A percentile compares a stretch with the other conserved stretches of the same genome.
Conservation (phyloP, 1,139 yeast species). For the Pichia inconspicua region DNA sequence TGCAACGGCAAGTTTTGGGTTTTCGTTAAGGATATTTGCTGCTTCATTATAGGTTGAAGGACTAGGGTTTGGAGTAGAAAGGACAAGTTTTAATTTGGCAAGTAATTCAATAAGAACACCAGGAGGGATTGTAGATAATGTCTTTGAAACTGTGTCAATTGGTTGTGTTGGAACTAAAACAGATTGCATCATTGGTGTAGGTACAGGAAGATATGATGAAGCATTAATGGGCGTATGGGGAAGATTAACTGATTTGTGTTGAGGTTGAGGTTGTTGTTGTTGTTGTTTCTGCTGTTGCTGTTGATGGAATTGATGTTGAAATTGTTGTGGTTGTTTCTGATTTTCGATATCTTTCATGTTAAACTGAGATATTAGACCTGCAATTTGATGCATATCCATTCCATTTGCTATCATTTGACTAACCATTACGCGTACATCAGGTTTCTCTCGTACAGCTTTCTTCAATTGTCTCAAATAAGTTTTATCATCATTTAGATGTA, state of each 20-base stretch:
- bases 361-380: conserved; percentile 23
- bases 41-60: conserved; percentile 35
- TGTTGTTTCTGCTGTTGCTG: conserved; percentile 1
- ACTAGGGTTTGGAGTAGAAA: conserved; percentile 42
- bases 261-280: not conserved
- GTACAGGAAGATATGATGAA: conserved; percentile 43
- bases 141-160: conserved; percentile 44
- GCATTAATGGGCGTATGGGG: conserved; percentile 28
- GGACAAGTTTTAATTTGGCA: conserved; percentile 49
- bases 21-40: conserved; percentile 29
- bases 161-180: conserved; percentile 29
- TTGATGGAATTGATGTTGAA: not conserved
- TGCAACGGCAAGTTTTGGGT: conserved; percentile 51
- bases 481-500: conserved; percentile 10
- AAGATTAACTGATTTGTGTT: too few relatives aligned
- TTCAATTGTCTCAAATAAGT: conserved; percentile 10
- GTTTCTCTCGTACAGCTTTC: conserved; percentile 20
- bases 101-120: conserved; percentile 59
- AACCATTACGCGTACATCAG: conserved; percentile 27
- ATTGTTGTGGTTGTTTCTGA: not conserved
- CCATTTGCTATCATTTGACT: conserved; percentile 29
- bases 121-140: conserved; percentile 58
- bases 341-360: conserved; percentile 7
- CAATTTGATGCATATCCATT: conserved; percentile 27
- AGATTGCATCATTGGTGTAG: conserved; percentile 33